Percentiles rank a stretch among this genome's conserved stretches.
Evolutionary conservation across 2,329 filamentous ascomycete species (phyloP).

Genomic region (Juglanconis oblonga): DNA sequence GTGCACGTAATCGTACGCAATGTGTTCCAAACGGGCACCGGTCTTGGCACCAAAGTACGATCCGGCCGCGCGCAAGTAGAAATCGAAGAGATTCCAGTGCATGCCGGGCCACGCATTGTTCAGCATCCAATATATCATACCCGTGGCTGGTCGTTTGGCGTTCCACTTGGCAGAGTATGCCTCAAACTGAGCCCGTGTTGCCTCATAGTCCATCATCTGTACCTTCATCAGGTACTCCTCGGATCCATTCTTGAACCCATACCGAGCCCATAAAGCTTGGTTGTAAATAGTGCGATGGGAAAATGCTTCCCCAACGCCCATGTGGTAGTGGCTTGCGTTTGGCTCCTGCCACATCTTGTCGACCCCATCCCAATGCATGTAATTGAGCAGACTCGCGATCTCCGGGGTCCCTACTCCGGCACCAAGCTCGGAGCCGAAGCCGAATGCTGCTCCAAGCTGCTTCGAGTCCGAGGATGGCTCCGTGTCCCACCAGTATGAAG

Average conservation of each 20-base stretch:
- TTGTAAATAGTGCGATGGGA: conserved; percentile 58
- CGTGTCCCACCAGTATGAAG: conserved; percentile 60
- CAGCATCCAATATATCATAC: conserved; percentile 66
- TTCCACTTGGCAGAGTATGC: conserved; percentile 51
- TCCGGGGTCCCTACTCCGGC: conserved; percentile 62
- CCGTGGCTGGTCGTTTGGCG: conserved; percentile 51
- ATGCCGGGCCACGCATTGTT: conserved; percentile 63
- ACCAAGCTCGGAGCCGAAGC: conserved; percentile 62
- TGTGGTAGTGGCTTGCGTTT: conserved; percentile 54
- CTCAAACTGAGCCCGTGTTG: conserved; percentile 58
- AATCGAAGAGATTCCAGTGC: conserved; percentile 65
- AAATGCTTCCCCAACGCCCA: conserved; percentile 57
- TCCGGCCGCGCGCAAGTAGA: conserved; percentile 56
- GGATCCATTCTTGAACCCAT: conserved; percentile 48
- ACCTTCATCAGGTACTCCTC: conserved; percentile 58
- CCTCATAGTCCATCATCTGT: conserved; percentile 64
- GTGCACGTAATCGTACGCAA: conserved; percentile 51
- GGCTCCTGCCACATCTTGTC: conserved; percentile 55
- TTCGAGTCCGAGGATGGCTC: conserved; percentile 30
- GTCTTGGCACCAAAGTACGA: conserved; percentile 59
- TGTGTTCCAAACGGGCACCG: conserved; percentile 48
- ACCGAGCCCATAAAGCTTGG: conserved; percentile 47
- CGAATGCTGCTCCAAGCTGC: conserved; percentile 55
- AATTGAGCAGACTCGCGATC: conserved; percentile 49
- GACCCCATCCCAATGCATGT: conserved; percentile 49